A percentile compares a stretch with the other conserved stretches of the same genome.
Conservation (phyloP, 1,284 basidiomycete species). For the Stereum hirsutum region DNA sequence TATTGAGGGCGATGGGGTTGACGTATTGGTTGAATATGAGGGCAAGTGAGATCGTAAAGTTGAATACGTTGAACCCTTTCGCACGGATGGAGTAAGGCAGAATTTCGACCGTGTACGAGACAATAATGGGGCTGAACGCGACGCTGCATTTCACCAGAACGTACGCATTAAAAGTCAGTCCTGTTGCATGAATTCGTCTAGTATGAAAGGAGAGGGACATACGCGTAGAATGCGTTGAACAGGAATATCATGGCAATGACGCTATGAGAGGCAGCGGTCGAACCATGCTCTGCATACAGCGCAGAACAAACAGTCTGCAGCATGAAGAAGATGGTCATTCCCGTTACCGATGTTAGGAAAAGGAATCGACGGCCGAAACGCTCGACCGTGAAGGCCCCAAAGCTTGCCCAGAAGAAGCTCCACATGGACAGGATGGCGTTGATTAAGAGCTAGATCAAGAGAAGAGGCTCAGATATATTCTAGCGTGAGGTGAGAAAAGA, state of each 20-base stretch:
- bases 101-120: constrained; percentile 70
- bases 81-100: constrained; percentile 65
- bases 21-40: constrained; percentile 78
- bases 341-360: constrained; percentile 51
- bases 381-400: constrained; percentile 50
- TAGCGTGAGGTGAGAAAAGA: neutral
- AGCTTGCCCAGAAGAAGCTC: constrained; percentile 58
- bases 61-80: constrained; percentile 71
- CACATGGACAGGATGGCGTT: constrained; percentile 57
- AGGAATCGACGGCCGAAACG: constrained; percentile 51
- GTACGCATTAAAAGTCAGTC: constrained; percentile 2
- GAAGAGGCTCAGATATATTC: neutral
- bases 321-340: constrained; percentile 67
- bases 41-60: constrained; percentile 53
- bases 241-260: constrained; percentile 75
- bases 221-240: constrained; percentile 64
- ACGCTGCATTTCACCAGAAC: constrained; percentile 39
- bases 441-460: constrained; percentile 20
- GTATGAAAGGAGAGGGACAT: constrained; percentile 15
- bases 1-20: constrained; percentile 62
- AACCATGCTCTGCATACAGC: constrained; percentile 38
- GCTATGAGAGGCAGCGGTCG: constrained; percentile 42
- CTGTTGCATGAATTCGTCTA: neutral
- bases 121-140: constrained; percentile 67
- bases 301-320: constrained; percentile 71